Evolutionary conservation across 208 protist species (phyloP).

Genomic region (Angomonas desouzai): DNA sequence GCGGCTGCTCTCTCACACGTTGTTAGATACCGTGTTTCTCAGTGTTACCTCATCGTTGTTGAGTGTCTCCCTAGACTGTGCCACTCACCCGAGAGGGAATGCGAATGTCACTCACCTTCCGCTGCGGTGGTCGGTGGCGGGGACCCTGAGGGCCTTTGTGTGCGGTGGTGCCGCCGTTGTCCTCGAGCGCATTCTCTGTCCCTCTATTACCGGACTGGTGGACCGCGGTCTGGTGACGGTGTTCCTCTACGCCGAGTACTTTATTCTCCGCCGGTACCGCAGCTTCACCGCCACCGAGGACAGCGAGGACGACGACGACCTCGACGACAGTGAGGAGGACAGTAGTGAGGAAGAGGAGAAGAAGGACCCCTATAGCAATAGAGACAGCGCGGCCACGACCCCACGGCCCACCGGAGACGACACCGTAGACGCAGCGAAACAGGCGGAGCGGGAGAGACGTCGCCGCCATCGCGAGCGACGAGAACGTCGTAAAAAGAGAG

Average conservation of each 20-base stretch:
- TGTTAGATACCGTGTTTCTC: constrained; percentile 64
- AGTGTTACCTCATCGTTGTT: constrained; percentile 62
- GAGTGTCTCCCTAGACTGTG: constrained; percentile 24
- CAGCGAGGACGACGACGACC: constrained; percentile 32
- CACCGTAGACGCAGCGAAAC: neutral
- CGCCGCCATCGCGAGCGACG: constrained; percentile 1
- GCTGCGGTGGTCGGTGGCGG: neutral
- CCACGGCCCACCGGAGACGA: neutral
- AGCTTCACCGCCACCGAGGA: constrained; percentile 23
- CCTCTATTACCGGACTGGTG: constrained; percentile 40
- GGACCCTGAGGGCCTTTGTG: constrained; percentile 10
- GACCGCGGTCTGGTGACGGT: constrained; percentile 64
- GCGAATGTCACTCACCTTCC: neutral
- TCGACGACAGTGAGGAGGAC: constrained; percentile 12
- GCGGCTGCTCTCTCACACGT: constrained; percentile 45
- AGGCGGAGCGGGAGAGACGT: constrained; percentile 2
- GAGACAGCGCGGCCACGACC: neutral
- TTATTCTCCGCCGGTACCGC: constrained; percentile 67
- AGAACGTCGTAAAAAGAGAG: neutral
- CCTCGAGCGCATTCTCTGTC: constrained; percentile 50
- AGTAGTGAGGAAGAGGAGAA: constrained; percentile 7
- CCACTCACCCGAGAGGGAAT: neutral
- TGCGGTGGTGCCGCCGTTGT: constrained; percentile 13
- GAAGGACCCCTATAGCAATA: neutral
- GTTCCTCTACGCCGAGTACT: constrained; percentile 65